Conservation (phyloP, 441 rosid species). For the Gossypium laxum region DNA sequence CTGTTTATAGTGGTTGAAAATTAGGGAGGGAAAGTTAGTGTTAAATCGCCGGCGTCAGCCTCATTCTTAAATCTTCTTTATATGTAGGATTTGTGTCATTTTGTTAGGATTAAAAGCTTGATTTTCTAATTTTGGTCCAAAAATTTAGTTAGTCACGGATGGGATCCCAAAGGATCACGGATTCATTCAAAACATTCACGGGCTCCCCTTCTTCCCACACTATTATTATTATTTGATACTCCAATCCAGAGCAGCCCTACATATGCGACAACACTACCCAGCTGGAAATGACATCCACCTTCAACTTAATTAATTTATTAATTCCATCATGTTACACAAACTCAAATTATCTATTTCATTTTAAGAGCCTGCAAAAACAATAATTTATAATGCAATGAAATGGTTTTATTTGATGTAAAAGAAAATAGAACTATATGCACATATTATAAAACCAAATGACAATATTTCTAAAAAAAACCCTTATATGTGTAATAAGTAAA, state of each 20-base stretch:
- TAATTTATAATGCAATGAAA: too few relatives aligned
- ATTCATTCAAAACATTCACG: too few relatives aligned
- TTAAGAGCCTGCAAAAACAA: too few relatives aligned
- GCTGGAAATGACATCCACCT: background rate
- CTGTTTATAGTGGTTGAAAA: conserved; percentile 2
- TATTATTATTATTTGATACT: background rate
- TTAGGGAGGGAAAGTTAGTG: background rate
- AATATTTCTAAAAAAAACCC: too few relatives aligned
- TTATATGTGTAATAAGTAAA: too few relatives aligned
- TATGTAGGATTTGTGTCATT: background rate
- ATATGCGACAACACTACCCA: background rate
- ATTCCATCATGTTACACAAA: too few relatives aligned
- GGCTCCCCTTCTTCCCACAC: too few relatives aligned
- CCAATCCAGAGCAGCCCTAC: background rate
- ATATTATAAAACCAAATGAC: too few relatives aligned
- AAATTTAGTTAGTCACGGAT: background rate
- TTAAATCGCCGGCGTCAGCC: conserved; percentile 33
- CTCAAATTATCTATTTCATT: too few relatives aligned
- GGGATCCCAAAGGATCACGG: too few relatives aligned
- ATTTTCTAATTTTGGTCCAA: background rate
- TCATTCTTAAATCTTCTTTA: background rate
- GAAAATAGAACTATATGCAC: too few relatives aligned
- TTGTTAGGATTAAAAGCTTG: background rate
- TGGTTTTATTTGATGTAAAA: too few relatives aligned
- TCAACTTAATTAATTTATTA: background rate